Evolutionary conservation across 257 asterid genomes (phyloP), one percentile per base, ranked within the genome.

Genomic region (Primulina eburnea): DNA sequence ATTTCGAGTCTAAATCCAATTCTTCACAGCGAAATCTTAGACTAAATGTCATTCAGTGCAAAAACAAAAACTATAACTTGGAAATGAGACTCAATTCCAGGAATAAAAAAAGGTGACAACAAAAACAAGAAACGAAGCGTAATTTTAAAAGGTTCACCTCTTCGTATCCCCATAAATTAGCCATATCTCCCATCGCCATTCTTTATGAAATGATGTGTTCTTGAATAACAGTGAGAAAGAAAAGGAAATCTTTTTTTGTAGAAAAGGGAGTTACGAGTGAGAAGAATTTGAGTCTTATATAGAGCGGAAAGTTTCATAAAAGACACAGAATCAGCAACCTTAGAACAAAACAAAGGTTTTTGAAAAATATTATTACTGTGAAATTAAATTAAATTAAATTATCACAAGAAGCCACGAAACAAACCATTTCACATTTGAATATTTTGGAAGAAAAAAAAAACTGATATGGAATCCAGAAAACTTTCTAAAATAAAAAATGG

Each of bases 111-210:
- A 58, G 56, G 17, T 30, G 18, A 21, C 17, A 18, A 8, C n/a
- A 37, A 60, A 33, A 30, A 26, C 29, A 43, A 73, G 24, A 55
- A 70, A 61, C 33, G 24, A 6, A 66, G 53, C 17, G 33, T 18
- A 65, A 47, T 26, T 18, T 12, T 58, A 43, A 57, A 60, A 68
- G 64, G 50, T 75, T 56, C 59, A 91, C 97, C 97, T 87, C 86
- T 62, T 85, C 81, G 70, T 80, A 87, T 74, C 75, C 79, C 91
- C 91, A 91, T 6, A 82, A 64, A 68, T 89, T 75, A 75, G 84
- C 71, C 77, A 89, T 79, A 34, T 87, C 96, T n/a, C 78, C 87
- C 90, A 88, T 87, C 78, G 18, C 69, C 9, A 16, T 11, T 38
- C 4, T 52, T 21, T 38, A 8, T 47, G 30, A 20, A 32, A 71